Evolutionary conservation across 495 filamentous ascomycete species (phyloP), one percentile per base, ranked within the genome.

Genomic region (Annulohypoxylon moriforme): DNA sequence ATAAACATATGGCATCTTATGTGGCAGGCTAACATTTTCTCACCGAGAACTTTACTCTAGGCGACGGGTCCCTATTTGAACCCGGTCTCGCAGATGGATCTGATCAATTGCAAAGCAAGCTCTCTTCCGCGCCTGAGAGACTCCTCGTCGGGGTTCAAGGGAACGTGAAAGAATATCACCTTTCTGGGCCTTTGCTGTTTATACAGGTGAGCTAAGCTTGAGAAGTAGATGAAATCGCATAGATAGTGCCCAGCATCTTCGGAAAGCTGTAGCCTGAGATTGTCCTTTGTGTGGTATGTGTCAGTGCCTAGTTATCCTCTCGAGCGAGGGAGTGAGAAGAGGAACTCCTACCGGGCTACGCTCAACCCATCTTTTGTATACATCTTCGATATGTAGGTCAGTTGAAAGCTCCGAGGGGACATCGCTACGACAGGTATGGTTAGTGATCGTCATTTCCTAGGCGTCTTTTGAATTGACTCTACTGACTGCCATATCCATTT

Each of bases 171-270:
- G 75, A 97, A 97, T 27, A 91, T 76, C 14, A 94, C 89, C 58
- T 87, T 89, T 46, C 82, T 82, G 53, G 83, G 80, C 38, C 82
- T 76, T 20, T 83, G 82, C 4, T 81, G 80, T 78, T 83, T 85
- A 53, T 81, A 77, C 18, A 88, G 80, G 64, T 81, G 80, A 18
- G 89, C 85, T 76, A 97, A 73, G 68, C 88, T 92, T 5, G 90
- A 90, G 80, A 89, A 96, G 79, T 92, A 96, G 53, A 91, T 94
- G 75, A 94, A 97, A 72, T 95, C 94, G 77, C 94, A 97, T 14
- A 95, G 82, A 75, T 91, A 97, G 47, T 87, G 89, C 0, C 94
- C 93, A 0, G 93, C 91, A 74, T 96, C 91, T 46, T 90, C 87
- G 4, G 91, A 93, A 11, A 90, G 80, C 6, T 88, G 83, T 1